Base-by-base conservation (phyloP, 257 asterid genomes). In the Nicotiana noctiflora region DNA sequence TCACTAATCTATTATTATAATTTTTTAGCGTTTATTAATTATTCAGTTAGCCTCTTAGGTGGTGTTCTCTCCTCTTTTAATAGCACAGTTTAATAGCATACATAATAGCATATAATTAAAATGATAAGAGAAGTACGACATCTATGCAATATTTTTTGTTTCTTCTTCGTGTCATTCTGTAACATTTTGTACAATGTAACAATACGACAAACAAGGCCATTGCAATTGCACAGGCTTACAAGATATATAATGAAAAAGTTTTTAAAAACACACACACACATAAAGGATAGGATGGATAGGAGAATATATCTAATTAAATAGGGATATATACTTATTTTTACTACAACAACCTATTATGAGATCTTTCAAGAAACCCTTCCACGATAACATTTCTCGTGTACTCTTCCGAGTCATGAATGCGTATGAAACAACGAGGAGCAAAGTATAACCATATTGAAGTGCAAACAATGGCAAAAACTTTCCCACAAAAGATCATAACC, bases 381-480 rank as follows among this genome's bases (percentile, higher is more conserved):
- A 85, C 78, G 61, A 87, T 64, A 57, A 87, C 89, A 75, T 75
- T 84, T 44, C 83, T 84, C 85, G 79, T 84, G 76, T 81, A 14
- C 80, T 84, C 87, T 31, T 84, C 89, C 34, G 29, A 60, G 10
- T 37, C 40, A 27, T 32, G 37, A 32, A 81, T 44, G 62, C 75
- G 63, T 77, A 57, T 62, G 70, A 52, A 53, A 29, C 79, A 68
- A 56, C 37, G 49, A 57, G 90, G 90, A 11, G 85, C 51, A 18
- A 90, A 82, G 67, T 89, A 84, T 14, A 93, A 80, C 88, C 88
- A 86, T 6, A 85, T 79, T 0, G 93, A 84, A 19, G 93, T 90
- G 81, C 93, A 92, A 8, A 90, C 34, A 31, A 92, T 83, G 2
- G 97, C 96, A n/a, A 89, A 82, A 75, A 79, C 87, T 82, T 90